A percentile compares a stretch with the other conserved stretches of the same genome.
Evolutionary conservation across 306 rosid genomes (phyloP).

Genomic region (Abrus pulchellus): DNA sequence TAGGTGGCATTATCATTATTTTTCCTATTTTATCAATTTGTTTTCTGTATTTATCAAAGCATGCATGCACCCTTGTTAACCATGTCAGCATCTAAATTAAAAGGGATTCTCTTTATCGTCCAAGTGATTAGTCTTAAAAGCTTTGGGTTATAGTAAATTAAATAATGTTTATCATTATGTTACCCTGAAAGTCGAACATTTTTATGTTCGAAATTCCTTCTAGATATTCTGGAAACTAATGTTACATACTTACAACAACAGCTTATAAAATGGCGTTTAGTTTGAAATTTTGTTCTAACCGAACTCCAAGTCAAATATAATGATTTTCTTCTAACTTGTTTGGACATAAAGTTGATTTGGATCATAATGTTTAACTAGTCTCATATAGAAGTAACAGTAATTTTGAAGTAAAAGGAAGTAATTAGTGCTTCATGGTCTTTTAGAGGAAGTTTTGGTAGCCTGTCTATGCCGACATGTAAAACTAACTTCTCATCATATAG

Average conservation of each 20-base stretch:
- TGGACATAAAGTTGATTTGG: slow-evolving; percentile 61
- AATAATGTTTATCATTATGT: slow-evolving; percentile 45
- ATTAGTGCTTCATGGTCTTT: slow-evolving; percentile 74
- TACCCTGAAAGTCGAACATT: slow-evolving; percentile 38
- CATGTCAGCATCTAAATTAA: slow-evolving; percentile 48
- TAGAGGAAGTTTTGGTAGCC: slow-evolving; percentile 60
- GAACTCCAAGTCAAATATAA: slow-evolving; percentile 21
- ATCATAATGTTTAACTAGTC: slow-evolving; percentile 51
- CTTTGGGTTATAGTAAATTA: slow-evolving; percentile 25
- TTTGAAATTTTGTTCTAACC: slow-evolving; percentile 29
- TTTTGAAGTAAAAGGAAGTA: slow-evolving; percentile 75
- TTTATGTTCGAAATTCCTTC: not conserved
- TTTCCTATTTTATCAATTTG: slow-evolving; percentile 39
- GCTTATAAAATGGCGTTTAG: slow-evolving; percentile 12
- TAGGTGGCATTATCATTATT: slow-evolving; percentile 76
- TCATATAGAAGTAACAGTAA: slow-evolving; percentile 56
- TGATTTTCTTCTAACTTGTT: slow-evolving; percentile 49
- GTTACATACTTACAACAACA: not conserved
- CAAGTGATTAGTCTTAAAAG: slow-evolving; percentile 46
- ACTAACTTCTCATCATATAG: slow-evolving; percentile 54
- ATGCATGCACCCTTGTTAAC: slow-evolving; percentile 57
- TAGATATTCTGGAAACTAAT: slow-evolving; percentile 1
- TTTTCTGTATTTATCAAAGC: slow-evolving; percentile 52
- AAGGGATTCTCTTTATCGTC: slow-evolving; percentile 43
- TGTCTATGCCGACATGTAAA: slow-evolving; percentile 55